Evolutionary conservation across 192 early-diverging fungal species (phyloP).

Genomic region (Backusella luteola): DNA sequence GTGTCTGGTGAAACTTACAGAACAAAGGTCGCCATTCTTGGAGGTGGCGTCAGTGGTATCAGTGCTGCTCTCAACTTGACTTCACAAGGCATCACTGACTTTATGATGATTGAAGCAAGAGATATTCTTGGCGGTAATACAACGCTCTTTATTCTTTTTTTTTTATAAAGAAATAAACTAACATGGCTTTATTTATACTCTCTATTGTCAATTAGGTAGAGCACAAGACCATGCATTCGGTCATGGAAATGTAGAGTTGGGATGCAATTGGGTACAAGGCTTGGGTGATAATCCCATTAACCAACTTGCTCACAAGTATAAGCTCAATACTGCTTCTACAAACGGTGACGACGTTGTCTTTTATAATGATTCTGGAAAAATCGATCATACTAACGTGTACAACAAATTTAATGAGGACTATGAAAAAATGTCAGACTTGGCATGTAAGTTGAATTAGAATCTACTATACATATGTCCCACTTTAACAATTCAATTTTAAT

Average conservation of each 20-base stretch:
- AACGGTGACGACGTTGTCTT: slow-evolving; percentile 29
- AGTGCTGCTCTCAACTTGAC: slow-evolving; percentile 35
- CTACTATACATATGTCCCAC: not conserved
- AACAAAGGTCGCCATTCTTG: slow-evolving; percentile 41
- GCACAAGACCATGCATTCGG: slow-evolving; percentile 32
- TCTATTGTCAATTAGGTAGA: slow-evolving; percentile 13
- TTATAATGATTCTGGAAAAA: slow-evolving; percentile 28
- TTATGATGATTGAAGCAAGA: slow-evolving; percentile 40
- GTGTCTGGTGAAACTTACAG: slow-evolving; percentile 2
- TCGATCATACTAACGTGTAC: slow-evolving; percentile 13
- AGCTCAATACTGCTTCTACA: slow-evolving; percentile 13
- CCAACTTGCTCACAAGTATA: slow-evolving; percentile 28
- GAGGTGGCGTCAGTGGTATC: slow-evolving; percentile 40
- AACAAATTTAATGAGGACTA: slow-evolving; percentile 20
- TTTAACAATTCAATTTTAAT: not conserved
- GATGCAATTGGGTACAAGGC: slow-evolving; percentile 43
- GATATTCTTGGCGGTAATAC: slow-evolving; percentile 29
- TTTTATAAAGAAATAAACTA: not conserved
- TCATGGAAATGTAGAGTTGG: slow-evolving; percentile 27
- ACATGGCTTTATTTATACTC: not conserved
- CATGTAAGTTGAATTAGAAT: slow-evolving; percentile 15
- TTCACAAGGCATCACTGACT: slow-evolving; percentile 27
- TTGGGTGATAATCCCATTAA: slow-evolving; percentile 36
- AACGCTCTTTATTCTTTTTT: not conserved
- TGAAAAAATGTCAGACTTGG: not conserved